A percentile compares a stretch with the other conserved stretches of the same genome.
Evolutionary conservation across 2,329 filamentous ascomycete species (phyloP).

Genomic region (Xylaria polymorpha): DNA sequence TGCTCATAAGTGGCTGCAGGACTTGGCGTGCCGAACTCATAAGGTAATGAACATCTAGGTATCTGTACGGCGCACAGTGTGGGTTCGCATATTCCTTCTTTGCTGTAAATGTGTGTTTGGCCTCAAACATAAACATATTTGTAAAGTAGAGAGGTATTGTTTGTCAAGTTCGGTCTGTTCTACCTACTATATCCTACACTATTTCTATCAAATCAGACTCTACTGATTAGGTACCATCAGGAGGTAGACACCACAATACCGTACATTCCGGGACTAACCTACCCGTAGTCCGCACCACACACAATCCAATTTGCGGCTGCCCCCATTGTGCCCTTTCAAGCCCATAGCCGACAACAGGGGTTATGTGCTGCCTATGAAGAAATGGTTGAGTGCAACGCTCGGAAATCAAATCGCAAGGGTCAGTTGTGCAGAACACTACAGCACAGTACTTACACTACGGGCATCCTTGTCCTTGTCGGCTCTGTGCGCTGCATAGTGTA

Average conservation of each 20-base stretch:
- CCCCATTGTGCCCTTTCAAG: slow-evolving; percentile 20
- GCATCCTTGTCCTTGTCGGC: slow-evolving; percentile 19
- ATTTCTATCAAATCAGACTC: background rate
- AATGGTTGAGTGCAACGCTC: slow-evolving; percentile 37
- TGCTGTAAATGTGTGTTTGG: background rate
- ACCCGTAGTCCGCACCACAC: background rate
- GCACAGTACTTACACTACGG: background rate
- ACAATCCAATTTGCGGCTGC: slow-evolving; percentile 2
- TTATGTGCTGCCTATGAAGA: slow-evolving; percentile 14
- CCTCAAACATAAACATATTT: background rate
- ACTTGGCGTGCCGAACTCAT: slow-evolving; percentile 17
- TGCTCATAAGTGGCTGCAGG: slow-evolving; percentile 23
- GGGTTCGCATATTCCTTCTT: background rate
- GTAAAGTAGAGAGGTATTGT: background rate
- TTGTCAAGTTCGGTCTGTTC: background rate
- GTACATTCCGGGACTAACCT: background rate
- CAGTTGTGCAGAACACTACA: slow-evolving; percentile 12
- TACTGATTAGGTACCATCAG: background rate
- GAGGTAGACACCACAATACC: background rate
- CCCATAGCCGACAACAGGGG: slow-evolving; percentile 35
- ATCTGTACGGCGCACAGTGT: background rate
- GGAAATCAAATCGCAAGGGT: slow-evolving; percentile 40
- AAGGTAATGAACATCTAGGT: background rate
- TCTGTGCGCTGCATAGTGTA: slow-evolving; percentile 18
- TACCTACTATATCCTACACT: background rate